Conservation (phyloP, 2,329 filamentous ascomycete species). For the Hyphodiscus sp. region DNA sequence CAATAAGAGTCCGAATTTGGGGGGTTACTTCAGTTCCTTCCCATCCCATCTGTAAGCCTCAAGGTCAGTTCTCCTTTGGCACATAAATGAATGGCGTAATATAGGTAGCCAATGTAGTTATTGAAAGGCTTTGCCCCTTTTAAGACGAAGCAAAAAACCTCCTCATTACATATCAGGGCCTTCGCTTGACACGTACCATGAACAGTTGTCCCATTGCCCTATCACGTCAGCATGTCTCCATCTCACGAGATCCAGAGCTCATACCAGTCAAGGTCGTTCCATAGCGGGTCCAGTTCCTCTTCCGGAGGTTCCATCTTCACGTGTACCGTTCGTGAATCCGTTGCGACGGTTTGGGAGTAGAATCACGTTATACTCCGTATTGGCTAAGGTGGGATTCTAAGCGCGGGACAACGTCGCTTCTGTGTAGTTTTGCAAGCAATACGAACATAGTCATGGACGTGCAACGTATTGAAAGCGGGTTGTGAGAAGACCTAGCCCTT, state of each 20-base stretch:
- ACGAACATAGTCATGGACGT: background rate
- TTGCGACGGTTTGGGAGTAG: background rate
- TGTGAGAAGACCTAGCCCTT: background rate
- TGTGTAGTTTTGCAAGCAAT: background rate
- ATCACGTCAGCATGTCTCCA: slow-evolving; percentile 11
- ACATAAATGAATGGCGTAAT: background rate
- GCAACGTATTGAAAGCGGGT: background rate
- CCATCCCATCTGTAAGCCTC: slow-evolving; percentile 47
- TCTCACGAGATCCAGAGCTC: slow-evolving; percentile 2
- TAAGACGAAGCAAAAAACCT: background rate
- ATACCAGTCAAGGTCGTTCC: slow-evolving; percentile 29
- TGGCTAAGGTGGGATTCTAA: background rate
- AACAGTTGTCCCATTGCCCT: slow-evolving; percentile 71
- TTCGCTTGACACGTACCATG: slow-evolving; percentile 36
- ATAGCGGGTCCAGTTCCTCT: slow-evolving; percentile 28
- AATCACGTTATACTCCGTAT: background rate
- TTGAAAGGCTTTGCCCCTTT: background rate
- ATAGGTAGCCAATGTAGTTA: background rate
- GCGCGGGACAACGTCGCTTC: background rate
- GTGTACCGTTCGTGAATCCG: background rate
- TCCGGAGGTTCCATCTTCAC: slow-evolving; percentile 49
- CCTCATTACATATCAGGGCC: background rate
- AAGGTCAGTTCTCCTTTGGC: background rate
- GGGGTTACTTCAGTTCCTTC: slow-evolving; percentile 79
- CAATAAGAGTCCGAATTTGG: slow-evolving; percentile 73